Percentiles rank a stretch among this genome's conserved stretches.
Conservation (phyloP, 2,329 filamentous ascomycete species). For the Xenoacremonium recifei region DNA sequence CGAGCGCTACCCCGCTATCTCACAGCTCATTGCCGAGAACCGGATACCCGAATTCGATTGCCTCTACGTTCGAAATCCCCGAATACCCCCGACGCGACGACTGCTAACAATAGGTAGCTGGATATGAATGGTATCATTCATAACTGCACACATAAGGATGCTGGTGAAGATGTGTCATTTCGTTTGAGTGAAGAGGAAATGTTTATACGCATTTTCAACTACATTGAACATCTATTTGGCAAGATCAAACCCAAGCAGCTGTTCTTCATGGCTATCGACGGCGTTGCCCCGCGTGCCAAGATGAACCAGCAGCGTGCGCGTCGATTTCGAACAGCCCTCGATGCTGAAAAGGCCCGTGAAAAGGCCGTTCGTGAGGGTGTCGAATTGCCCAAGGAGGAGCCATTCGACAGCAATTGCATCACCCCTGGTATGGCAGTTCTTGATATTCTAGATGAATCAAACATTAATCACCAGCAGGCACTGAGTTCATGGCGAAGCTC, state of each 20-base stretch:
- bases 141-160: conserved; percentile 98
- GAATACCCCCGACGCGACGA: conserved; percentile 11
- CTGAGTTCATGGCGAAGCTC: conserved; percentile 96
- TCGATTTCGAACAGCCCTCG: conserved; percentile 90
- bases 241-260: conserved; percentile 98
- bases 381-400: conserved; percentile 90
- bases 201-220: conserved; percentile 99
- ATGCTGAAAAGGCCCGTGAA: conserved; percentile 84
- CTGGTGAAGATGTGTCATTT: conserved; percentile 79
- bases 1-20: conserved; percentile 97
- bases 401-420: conserved; percentile 99
- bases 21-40: conserved; percentile 97
- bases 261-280: conserved; percentile 99
- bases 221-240: conserved; percentile 97
- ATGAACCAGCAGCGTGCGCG: conserved; percentile 99
- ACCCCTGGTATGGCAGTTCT: conserved; percentile 64
- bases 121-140: conserved; percentile 99
- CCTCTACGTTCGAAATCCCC: conserved; percentile 67
- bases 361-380: conserved; percentile 88
- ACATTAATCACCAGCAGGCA: conserved; percentile 45
- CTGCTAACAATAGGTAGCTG: conserved; percentile 48
- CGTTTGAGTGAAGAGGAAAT: conserved; percentile 97
- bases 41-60: conserved; percentile 98
- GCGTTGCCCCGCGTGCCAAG: conserved; percentile 94
- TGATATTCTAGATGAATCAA: too few relatives aligned